Conservation (phyloP, 179 eudicot species). For the Nepenthes alata region DNA sequence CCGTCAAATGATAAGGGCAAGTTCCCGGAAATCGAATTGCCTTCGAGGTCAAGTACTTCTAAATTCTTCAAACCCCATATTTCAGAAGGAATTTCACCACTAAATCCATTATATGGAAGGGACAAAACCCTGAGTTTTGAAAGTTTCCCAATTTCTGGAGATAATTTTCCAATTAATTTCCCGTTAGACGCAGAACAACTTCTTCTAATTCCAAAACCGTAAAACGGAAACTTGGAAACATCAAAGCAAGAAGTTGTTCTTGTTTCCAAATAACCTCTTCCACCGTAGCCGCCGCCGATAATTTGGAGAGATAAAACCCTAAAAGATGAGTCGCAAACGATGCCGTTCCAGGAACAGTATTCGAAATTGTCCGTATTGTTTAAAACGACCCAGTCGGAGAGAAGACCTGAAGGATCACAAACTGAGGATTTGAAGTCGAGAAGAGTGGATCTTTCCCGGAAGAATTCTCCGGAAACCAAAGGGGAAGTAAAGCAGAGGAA, state of each 20-base stretch:
- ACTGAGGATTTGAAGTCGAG: slow-evolving; percentile 37
- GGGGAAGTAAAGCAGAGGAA: slow-evolving; percentile 7
- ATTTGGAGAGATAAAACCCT: slow-evolving; percentile 39
- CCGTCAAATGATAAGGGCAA: slow-evolving; percentile 27
- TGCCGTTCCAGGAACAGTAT: slow-evolving; percentile 56
- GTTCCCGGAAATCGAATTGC: slow-evolving; percentile 34
- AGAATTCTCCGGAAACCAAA: neutral
- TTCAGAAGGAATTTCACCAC: slow-evolving; percentile 37
- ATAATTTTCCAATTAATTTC: slow-evolving; percentile 32
- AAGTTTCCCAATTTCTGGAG: slow-evolving; percentile 28
- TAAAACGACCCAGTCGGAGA: slow-evolving; percentile 30
- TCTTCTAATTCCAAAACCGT: slow-evolving; percentile 44
- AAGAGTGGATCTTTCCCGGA: slow-evolving; percentile 21
- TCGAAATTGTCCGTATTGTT: slow-evolving; percentile 9
- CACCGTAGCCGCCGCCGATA: slow-evolving; percentile 14
- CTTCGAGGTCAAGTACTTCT: slow-evolving; percentile 66
- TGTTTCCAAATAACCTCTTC: slow-evolving; percentile 19
- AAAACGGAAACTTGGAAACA: slow-evolving; percentile 22
- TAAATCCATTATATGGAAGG: slow-evolving; percentile 41
- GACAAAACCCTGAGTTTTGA: slow-evolving; percentile 52
- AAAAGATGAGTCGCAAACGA: slow-evolving; percentile 28
- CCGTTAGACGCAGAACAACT: slow-evolving; percentile 28
- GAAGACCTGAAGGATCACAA: slow-evolving; percentile 45
- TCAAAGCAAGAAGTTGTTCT: slow-evolving; percentile 25
- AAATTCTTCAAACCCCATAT: slow-evolving; percentile 44